A percentile compares a stretch with the other conserved stretches of the same genome.
Conservation (phyloP, 2,329 filamentous ascomycete genomes). For the Colletotrichum gloeosporioides region DNA sequence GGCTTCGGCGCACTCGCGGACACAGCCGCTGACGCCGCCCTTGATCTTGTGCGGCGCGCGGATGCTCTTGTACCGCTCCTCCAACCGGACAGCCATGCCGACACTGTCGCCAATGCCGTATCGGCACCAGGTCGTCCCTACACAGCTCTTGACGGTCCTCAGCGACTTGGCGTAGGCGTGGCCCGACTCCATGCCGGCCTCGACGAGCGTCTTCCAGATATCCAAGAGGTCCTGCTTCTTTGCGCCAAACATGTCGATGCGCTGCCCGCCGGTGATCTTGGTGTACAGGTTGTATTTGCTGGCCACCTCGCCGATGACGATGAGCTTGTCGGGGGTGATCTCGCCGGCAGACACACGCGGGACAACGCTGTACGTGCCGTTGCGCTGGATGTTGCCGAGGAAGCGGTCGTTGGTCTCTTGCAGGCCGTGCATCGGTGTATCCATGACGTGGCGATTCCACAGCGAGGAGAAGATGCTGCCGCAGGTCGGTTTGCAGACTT, state of each 20-base stretch:
- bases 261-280: slow-evolving; percentile 91
- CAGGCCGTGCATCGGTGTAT: slow-evolving; percentile 71
- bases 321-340: slow-evolving; percentile 85
- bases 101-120: slow-evolving; percentile 91
- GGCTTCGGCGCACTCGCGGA: slow-evolving; percentile 91
- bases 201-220: slow-evolving; percentile 83
- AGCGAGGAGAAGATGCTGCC: slow-evolving; percentile 82
- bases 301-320: slow-evolving; percentile 83
- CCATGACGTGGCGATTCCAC: slow-evolving; percentile 85
- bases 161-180: slow-evolving; percentile 92
- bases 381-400: slow-evolving; percentile 87
- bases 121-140: slow-evolving; percentile 89
- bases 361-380: slow-evolving; percentile 89
- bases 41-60: slow-evolving; percentile 92
- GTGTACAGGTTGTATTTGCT: slow-evolving; percentile 86
- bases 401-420: slow-evolving; percentile 93
- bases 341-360: slow-evolving; percentile 85
- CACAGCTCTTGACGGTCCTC: slow-evolving; percentile 89
- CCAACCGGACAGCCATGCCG: slow-evolving; percentile 85
- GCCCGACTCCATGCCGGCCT: slow-evolving; percentile 87
- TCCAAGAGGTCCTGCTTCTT: slow-evolving; percentile 83
- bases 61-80: slow-evolving; percentile 92
- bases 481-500: slow-evolving; percentile 84
- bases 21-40: slow-evolving; percentile 86
- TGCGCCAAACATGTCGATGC: slow-evolving; percentile 92